Base-by-base conservation (phyloP, 345 rosid species). In the Lepidium didymum region DNA sequence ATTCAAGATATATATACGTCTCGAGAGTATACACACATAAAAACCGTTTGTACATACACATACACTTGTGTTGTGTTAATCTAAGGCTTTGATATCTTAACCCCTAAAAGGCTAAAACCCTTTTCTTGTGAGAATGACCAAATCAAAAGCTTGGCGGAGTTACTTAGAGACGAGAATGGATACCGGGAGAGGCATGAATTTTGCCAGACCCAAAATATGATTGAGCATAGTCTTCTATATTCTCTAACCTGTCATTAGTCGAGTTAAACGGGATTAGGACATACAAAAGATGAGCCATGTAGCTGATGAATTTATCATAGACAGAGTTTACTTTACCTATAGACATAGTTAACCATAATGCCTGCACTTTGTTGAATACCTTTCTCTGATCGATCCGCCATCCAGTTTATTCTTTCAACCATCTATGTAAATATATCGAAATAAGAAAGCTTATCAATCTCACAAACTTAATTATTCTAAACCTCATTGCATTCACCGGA, bases 351-450 rank as follows among this genome's bases (percentile, higher is more conserved):
- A 56, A 89, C 97, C 97, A 91, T 89, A 53, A 91, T 84, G 69
- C 97, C 91, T 53, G 80, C 91, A 75, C 97, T 89, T 63, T 87
- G 96, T 29, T 46, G 49, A 57, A 86, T 76, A 40, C 91, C 92
- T 75, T 85, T 91, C 65, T 86, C 87, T 3, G 96, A 89, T 45
- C 34, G 68, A 70, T 89, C 91, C 2, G 96, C 97, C 97, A 94
- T 89, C 99, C 97, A 94, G 50, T 91, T 94, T 78, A 94, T 78
- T 80, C 96, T 87, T 70, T 90, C 92, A 25, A 91, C 80, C 95
- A 94, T 91, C 97, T 94, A 76, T 65, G 31, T 61, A 33, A 7
- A 56, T 23, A 62, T 46, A 40, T 46, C 60, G 38, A 25, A 51
- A 49, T 42, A 58, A 21, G 40, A 34, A 16, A 16, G 36, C 13